Percentiles rank a stretch among this genome's conserved stretches.
Conservation (phyloP, 2,329 filamentous ascomycete genomes). For the Lachnellula cervina region DNA sequence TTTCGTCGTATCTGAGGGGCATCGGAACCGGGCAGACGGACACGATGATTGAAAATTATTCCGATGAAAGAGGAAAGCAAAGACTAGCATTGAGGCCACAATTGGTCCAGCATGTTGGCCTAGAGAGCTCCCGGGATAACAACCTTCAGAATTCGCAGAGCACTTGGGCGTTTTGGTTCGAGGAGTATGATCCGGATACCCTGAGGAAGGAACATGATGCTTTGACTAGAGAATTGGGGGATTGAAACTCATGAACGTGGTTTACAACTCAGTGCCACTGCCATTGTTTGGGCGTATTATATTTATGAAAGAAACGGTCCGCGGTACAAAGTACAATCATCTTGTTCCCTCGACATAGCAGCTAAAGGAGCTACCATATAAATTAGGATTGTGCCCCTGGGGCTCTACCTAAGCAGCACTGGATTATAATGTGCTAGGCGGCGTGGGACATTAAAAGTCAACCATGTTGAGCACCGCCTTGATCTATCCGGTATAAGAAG, state of each 20-base stretch:
- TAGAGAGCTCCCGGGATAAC: slow-evolving; percentile 18
- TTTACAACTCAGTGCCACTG: background rate
- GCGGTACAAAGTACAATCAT: no score
- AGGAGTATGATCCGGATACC: slow-evolving; percentile 10
- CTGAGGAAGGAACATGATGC: slow-evolving; percentile 8
- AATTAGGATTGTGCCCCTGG: no score
- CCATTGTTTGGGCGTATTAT: no score
- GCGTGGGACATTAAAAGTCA: no score
- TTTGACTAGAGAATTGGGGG: background rate
- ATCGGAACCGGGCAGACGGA: slow-evolving; percentile 26
- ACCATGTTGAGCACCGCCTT: no score
- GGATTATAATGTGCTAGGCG: no score
- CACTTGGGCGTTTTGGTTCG: slow-evolving; percentile 19
- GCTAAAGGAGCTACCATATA: no score
- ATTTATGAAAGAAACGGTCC: no score
- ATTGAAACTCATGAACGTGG: background rate
- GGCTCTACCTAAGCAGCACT: no score
- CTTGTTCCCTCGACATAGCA: no score
- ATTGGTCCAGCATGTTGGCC: slow-evolving; percentile 36
- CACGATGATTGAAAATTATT: slow-evolving; percentile 34
- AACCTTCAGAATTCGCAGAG: slow-evolving; percentile 9
- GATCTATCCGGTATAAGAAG: no score
- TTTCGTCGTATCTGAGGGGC: slow-evolving; percentile 12
- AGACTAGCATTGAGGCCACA: slow-evolving; percentile 37
- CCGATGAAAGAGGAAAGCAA: slow-evolving; percentile 24